Base-by-base conservation (phyloP, 164 flowering plant species). In the Vitis riparia region DNA sequence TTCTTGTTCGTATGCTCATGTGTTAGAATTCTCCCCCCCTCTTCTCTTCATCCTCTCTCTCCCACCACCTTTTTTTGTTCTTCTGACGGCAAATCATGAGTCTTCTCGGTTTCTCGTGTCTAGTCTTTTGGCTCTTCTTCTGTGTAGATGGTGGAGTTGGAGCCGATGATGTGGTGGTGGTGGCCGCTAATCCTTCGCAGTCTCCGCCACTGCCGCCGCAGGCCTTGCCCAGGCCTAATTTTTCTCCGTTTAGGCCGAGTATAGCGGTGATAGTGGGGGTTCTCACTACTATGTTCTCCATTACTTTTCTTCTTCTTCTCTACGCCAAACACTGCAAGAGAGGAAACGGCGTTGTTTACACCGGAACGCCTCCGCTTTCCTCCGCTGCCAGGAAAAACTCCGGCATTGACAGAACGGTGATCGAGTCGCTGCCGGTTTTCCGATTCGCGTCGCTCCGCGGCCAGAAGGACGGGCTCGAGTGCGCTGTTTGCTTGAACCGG, bases 401-500 rank as follows among this genome's bases (percentile, higher is more conserved):
- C 1, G 97, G 99, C 52, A 78, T 91, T 55, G 87, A 89, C 71
- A 76, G 90, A 17, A 37, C 75, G 1, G 87, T 91, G n/a, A 75
- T 94, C 48, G 95, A 91, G 50, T 87, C 94, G 13, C 76, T 94
- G 0, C 99, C 99, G 0, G 69, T 88, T 8, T 94, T 94, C 81
- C 76, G 94, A 32, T 94, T 94, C 72, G 77, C 74, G 0, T 86
- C 95, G 2, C 79, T 92, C 2, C 48, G 78, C 11, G 97, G 99
- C 0, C 86, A 81, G 6, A 89, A 89, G 62, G 93, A 88, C 6
- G 97, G 97, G 17, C 87, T 92, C 1, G 99, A 94, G 55, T 94
- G 99, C 79, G 95, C 99, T 14, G 99, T 94, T 17, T 94, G 99
- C 67, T 71, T 94, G 11, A 76, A 66, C 76, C 47, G 76, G 65